Percentiles rank a stretch among this genome's conserved stretches.
Conservation (phyloP, 2,329 filamentous ascomycete genomes). For the Aspergillus caelatus region DNA sequence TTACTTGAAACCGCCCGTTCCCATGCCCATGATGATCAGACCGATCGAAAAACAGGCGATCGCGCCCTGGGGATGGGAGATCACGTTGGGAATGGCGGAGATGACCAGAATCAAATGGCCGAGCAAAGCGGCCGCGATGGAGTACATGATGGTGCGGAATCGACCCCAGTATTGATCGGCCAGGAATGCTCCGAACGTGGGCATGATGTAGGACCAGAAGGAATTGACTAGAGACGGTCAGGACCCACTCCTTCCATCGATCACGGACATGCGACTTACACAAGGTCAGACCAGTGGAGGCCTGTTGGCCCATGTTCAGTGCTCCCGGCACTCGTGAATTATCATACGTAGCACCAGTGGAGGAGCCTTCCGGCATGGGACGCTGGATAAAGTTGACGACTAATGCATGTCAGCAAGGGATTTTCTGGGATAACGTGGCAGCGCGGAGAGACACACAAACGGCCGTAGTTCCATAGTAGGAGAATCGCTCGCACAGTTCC, state of each 20-base stretch:
- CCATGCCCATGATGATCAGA: slow-evolving; percentile 70
- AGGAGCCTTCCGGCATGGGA: slow-evolving; percentile 56
- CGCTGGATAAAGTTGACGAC: slow-evolving; percentile 66
- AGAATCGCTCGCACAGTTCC: slow-evolving; percentile 76
- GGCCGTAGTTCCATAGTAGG: slow-evolving; percentile 72
- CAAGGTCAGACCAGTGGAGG: slow-evolving; percentile 54
- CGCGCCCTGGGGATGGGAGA: slow-evolving; percentile 59
- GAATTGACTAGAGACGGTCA: slow-evolving; percentile 50
- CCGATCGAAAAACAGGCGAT: slow-evolving; percentile 67
- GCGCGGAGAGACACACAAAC: slow-evolving; percentile 55
- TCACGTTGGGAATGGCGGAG: slow-evolving; percentile 65
- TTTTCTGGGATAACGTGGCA: not conserved
- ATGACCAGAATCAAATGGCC: slow-evolving; percentile 69
- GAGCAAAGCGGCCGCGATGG: slow-evolving; percentile 64
- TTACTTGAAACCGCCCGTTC: slow-evolving; percentile 76
- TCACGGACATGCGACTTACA: slow-evolving; percentile 35
- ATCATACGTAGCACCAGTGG: slow-evolving; percentile 48
- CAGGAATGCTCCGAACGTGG: slow-evolving; percentile 60
- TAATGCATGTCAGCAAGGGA: slow-evolving; percentile 20
- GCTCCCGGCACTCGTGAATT: slow-evolving; percentile 49
- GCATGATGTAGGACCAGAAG: slow-evolving; percentile 66
- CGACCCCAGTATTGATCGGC: slow-evolving; percentile 72
- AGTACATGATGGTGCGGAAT: slow-evolving; percentile 70
- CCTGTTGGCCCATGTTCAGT: slow-evolving; percentile 61
- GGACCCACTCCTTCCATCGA: not conserved